A percentile compares a stretch with the other conserved stretches of the same genome.
These are phyloP conservation scores for Globomyces sp. DNA, from an alignment of 371 early-diverging fungal species.

Conservation along the genomic window DNA sequence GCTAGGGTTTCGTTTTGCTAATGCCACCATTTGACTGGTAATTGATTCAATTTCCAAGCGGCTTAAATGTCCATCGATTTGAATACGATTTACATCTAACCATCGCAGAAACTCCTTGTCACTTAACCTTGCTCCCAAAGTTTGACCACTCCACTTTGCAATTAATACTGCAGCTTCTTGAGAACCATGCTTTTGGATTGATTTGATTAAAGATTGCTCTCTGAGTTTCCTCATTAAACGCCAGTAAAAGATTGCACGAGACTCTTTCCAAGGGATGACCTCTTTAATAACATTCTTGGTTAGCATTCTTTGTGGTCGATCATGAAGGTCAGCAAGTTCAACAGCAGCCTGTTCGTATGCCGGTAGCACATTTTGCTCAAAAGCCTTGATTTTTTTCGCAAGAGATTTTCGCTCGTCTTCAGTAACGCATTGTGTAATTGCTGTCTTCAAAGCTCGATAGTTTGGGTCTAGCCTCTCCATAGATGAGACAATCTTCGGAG, in stretches of 20 bases:
- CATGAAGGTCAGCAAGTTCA: conserved; percentile 97
- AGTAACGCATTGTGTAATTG: conserved; percentile 48
- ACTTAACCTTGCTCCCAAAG: too few species aligned
- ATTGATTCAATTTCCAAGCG: too few species aligned
- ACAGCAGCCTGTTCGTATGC: conserved; percentile 92
- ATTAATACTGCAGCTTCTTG: neutral
- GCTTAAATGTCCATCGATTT: too few species aligned
- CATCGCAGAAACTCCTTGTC: too few species aligned
- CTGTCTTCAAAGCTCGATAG: conserved; percentile 71
- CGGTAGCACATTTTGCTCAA: conserved; percentile 84
- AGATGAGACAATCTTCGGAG: conserved; percentile 80
- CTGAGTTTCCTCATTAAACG: conserved; percentile 78
- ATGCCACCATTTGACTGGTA: too few species aligned
- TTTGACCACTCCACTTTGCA: too few species aligned
- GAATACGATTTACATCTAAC: too few species aligned
- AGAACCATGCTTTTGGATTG: neutral
- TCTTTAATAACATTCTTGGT: conserved; percentile 88
- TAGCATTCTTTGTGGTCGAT: conserved; percentile 94
- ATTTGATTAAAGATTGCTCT: conserved; percentile 23
- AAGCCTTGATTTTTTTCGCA: conserved; percentile 73
- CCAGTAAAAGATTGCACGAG: conserved; percentile 92
- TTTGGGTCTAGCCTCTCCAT: conserved; percentile 87
- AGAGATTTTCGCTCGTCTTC: conserved; percentile 44
- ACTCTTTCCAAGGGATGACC: conserved; percentile 75
- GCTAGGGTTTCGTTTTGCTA: too few species aligned